These are phyloP conservation scores for Kalmusia sp. DNA, from an alignment of 2,329 filamentous ascomycete species.

Conservation along the genomic window DNA sequence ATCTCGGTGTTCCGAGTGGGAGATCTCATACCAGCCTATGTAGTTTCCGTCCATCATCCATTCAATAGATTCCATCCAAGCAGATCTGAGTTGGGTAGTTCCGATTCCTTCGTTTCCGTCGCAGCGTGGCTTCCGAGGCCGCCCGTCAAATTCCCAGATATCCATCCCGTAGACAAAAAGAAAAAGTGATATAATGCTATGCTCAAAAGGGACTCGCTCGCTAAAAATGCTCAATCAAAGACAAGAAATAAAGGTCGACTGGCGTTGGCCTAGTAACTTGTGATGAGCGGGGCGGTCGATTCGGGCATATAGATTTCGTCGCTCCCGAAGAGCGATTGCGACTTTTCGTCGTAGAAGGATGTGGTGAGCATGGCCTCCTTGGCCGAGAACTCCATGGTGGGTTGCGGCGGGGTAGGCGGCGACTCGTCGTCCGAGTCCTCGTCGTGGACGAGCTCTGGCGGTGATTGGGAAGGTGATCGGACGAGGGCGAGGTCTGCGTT, in stretches of 20 bases:
- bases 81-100: slow-evolving; percentile 33
- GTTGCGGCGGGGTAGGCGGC: slow-evolving; percentile 55
- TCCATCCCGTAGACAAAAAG: slow-evolving; percentile 17
- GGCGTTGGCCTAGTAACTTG: slow-evolving; percentile 46
- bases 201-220: slow-evolving; percentile 45
- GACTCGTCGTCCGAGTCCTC: slow-evolving; percentile 58
- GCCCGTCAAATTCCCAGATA: slow-evolving; percentile 13
- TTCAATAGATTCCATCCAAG: slow-evolving; percentile 12
- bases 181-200: slow-evolving; percentile 40
- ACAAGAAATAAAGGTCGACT: slow-evolving; percentile 41
- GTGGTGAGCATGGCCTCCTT: slow-evolving; percentile 57
- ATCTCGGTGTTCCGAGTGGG: no score
- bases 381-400: slow-evolving; percentile 54
- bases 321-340: slow-evolving; percentile 46
- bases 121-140: slow-evolving; percentile 13
- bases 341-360: slow-evolving; percentile 51
- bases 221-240: slow-evolving; percentile 46
- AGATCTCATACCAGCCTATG: slow-evolving; percentile 18
- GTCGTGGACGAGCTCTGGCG: slow-evolving; percentile 59
- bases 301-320: slow-evolving; percentile 51
- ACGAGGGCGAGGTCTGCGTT: slow-evolving; percentile 55
- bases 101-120: slow-evolving; percentile 4
- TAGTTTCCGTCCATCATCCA: slow-evolving; percentile 2
- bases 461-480: slow-evolving; percentile 53
- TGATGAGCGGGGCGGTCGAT: slow-evolving; percentile 47